phyloP scores from a whole-genome alignment of 1,284 basidiomycete genomes.

The Melampsora abietis-canadensis region DNA sequence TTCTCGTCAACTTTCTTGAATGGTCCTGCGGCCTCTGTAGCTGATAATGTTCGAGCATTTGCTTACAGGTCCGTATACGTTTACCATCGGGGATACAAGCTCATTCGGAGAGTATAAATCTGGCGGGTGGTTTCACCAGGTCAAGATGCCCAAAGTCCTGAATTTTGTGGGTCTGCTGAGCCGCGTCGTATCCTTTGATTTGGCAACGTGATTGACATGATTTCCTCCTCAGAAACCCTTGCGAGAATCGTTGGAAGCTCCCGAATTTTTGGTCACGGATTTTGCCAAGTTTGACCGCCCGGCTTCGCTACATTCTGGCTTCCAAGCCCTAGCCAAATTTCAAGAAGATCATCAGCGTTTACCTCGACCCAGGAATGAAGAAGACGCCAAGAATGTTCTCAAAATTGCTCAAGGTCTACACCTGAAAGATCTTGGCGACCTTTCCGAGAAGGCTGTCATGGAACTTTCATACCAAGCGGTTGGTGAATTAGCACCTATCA shows the following conservation, averaged over 20 bases:
- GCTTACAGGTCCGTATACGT: constrained; percentile 73
- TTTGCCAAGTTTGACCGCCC: constrained; percentile 97
- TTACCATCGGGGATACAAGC: constrained; percentile 85
- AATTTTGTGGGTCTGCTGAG: constrained; percentile 60
- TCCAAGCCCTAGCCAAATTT: constrained; percentile 89
- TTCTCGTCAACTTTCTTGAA: neutral
- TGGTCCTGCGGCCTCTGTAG: neutral
- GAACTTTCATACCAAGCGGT: constrained; percentile 88
- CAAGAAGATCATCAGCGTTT: constrained; percentile 63
- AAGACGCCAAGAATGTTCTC: constrained; percentile 73
- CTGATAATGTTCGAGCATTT: neutral
- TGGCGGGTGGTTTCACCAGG: constrained; percentile 95
- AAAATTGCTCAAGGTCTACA: constrained; percentile 71
- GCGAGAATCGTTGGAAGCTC: constrained; percentile 73
- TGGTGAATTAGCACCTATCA: constrained; percentile 87
- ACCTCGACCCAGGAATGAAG: constrained; percentile 76
- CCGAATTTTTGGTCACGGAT: constrained; percentile 91
- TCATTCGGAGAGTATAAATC: constrained; percentile 73
- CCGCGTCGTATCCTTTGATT: neutral
- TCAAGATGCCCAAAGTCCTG: constrained; percentile 96
- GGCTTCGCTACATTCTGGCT: constrained; percentile 82
- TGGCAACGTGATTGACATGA: neutral
- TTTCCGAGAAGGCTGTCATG: constrained; percentile 68
- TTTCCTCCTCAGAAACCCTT: constrained; percentile 67
- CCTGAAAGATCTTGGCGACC: constrained; percentile 55